These are phyloP conservation scores for Strobilomyces echinocephalus DNA, from an alignment of 768 basidiomycete species.

Conservation along the genomic window DNA sequence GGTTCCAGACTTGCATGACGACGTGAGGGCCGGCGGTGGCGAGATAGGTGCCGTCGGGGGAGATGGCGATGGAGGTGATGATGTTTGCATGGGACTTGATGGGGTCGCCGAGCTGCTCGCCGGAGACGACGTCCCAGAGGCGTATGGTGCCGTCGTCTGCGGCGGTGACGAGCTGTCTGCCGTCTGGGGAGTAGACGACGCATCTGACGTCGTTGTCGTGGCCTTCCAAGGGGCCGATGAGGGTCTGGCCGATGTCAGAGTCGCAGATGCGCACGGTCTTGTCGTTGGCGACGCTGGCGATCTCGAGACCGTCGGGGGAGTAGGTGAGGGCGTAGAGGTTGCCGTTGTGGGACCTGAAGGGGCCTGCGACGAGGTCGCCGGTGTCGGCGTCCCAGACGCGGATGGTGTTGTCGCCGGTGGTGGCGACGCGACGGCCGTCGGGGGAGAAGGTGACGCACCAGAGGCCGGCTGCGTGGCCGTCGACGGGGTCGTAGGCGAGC, in stretches of 20 bases:
- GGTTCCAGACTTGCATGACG: slow-evolving; percentile 30
- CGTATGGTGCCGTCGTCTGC: slow-evolving; percentile 29
- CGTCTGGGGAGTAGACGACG: slow-evolving; percentile 30
- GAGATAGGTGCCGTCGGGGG: slow-evolving; percentile 28
- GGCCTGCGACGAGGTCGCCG: slow-evolving; percentile 22
- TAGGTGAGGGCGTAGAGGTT: slow-evolving; percentile 38
- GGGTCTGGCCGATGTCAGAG: slow-evolving; percentile 35
- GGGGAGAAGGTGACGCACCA: slow-evolving; percentile 31
- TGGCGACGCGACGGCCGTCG: slow-evolving; percentile 28
- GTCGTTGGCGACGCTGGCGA: slow-evolving; percentile 30
- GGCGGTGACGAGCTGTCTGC: slow-evolving; percentile 25
- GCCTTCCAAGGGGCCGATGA: slow-evolving; percentile 24
- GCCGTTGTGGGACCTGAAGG: slow-evolving; percentile 29
- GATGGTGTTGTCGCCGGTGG: slow-evolving; percentile 31
- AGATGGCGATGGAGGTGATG: slow-evolving; percentile 31
- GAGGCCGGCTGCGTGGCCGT: slow-evolving; percentile 24
- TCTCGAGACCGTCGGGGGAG: slow-evolving; percentile 28
- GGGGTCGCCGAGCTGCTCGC: slow-evolving; percentile 30
- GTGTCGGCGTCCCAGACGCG: slow-evolving; percentile 30
- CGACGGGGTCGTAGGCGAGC: slow-evolving; percentile 22
- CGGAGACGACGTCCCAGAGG: slow-evolving; percentile 28
- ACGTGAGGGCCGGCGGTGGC: slow-evolving; percentile 30
- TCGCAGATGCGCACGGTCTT: slow-evolving; percentile 30
- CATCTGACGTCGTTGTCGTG: slow-evolving; percentile 28
- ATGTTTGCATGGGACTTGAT: slow-evolving; percentile 25